phyloP scores from a whole-genome alignment of 2,329 filamentous ascomycete genomes.

The Ophiocordyceps camponoti-floridani region DNA sequence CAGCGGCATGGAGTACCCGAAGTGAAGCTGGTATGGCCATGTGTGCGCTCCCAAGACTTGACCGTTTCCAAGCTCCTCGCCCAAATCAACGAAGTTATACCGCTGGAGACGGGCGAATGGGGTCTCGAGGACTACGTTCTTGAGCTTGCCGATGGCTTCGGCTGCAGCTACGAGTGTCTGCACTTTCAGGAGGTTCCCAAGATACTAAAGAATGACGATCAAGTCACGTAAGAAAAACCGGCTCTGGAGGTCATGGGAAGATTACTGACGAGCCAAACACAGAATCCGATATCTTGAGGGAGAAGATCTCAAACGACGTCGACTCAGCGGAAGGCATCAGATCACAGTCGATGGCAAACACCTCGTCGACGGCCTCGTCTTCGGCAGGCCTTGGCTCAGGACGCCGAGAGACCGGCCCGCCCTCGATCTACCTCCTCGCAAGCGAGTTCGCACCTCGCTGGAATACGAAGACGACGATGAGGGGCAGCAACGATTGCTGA shows the following conservation, averaged over 20 bases:
- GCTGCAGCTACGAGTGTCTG: conserved; percentile 63
- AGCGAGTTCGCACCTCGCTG: conserved; percentile 38
- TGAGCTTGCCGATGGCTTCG: conserved; percentile 40
- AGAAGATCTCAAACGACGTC: conserved; percentile 55
- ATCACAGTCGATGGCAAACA: conserved; percentile 65
- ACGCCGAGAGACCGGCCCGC: conserved; percentile 41
- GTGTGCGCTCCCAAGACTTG: conserved; percentile 35
- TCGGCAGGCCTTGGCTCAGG: conserved; percentile 55
- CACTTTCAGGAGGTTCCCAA: conserved; percentile 61
- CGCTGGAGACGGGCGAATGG: conserved; percentile 68
- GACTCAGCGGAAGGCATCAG: conserved; percentile 61
- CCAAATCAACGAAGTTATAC: conserved; percentile 62
- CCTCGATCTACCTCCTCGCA: conserved; percentile 56
- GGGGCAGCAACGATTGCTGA: conserved; percentile 9
- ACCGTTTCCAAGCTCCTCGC: conserved; percentile 64
- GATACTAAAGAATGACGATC: conserved; percentile 66
- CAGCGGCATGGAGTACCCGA: conserved; percentile 58
- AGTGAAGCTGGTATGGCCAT: conserved; percentile 53
- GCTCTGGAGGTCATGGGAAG: not conserved
- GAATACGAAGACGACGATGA: conserved; percentile 17
- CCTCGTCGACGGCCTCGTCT: conserved; percentile 70
- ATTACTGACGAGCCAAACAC: not conserved
- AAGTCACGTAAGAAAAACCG: conserved; percentile 45
- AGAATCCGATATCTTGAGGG: conserved; percentile 66
- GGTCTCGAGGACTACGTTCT: conserved; percentile 81